Conservation (phyloP, 192 early-diverging fungal genomes). For the Coemansia interrupta region DNA sequence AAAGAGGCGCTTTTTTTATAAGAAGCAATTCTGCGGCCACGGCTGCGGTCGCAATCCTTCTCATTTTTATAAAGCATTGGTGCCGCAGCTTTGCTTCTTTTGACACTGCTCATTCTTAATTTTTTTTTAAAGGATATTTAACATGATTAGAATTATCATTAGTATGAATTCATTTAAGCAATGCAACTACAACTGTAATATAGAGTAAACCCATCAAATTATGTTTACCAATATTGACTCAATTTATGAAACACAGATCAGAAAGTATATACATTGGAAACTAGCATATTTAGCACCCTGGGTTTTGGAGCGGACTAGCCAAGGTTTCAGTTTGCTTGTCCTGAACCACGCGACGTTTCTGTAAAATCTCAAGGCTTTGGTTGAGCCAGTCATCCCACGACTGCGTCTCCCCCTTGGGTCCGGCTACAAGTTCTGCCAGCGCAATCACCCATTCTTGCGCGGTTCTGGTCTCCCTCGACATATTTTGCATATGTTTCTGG, state of each 20-base stretch:
- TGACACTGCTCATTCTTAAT: too few species aligned
- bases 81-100: too few species aligned
- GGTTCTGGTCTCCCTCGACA: conserved; percentile 30
- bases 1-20: too few species aligned
- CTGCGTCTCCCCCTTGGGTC: conserved; percentile 44
- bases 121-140: too few species aligned
- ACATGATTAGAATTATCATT: too few species aligned
- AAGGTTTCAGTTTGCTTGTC: conserved; percentile 7
- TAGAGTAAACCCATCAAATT: too few species aligned
- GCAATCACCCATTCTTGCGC: conserved; percentile 51
- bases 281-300: neutral
- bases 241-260: too few species aligned
- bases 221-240: too few species aligned
- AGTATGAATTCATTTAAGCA: too few species aligned
- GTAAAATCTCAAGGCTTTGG: conserved; percentile 25
- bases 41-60: too few species aligned
- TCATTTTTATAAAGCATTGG: neutral
- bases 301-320: conserved; percentile 6
- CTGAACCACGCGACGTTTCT: conserved; percentile 25
- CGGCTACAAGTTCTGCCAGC: conserved; percentile 38
- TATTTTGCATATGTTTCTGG: conserved; percentile 29
- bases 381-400: conserved; percentile 50
- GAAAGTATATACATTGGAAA: too few species aligned
- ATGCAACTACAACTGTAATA: too few species aligned
- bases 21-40: neutral